phyloP scores from a whole-genome alignment of 2,329 filamentous ascomycete species.

The Ophiostoma sp. region DNA sequence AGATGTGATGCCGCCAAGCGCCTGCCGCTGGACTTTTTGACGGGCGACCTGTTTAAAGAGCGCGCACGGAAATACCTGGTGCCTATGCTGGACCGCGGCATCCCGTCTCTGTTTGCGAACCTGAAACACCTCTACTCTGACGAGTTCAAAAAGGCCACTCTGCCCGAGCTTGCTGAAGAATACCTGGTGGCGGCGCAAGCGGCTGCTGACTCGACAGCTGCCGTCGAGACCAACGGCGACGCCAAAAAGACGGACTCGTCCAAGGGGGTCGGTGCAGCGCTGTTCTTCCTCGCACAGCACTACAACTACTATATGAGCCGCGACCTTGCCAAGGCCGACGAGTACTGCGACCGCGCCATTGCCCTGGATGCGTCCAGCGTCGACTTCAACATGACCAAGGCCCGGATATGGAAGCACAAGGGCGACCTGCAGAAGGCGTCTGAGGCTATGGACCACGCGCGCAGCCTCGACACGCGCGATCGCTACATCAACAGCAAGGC shows the following conservation, averaged over 20 bases:
- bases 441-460: slow-evolving; percentile 81
- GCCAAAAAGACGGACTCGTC: slow-evolving; percentile 40
- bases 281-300: slow-evolving; percentile 94
- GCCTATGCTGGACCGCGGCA: slow-evolving; percentile 82
- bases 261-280: slow-evolving; percentile 69
- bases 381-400: slow-evolving; percentile 92
- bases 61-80: slow-evolving; percentile 75
- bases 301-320: slow-evolving; percentile 90
- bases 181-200: slow-evolving; percentile 53
- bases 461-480: slow-evolving; percentile 80
- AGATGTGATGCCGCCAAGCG: slow-evolving; percentile 79
- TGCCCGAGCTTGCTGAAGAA: slow-evolving; percentile 70
- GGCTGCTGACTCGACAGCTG: slow-evolving; percentile 23
- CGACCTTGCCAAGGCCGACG: slow-evolving; percentile 72
- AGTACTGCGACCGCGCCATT: slow-evolving; percentile 79
- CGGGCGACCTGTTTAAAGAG: slow-evolving; percentile 71
- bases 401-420: slow-evolving; percentile 86
- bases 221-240: slow-evolving; percentile 37
- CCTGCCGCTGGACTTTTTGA: slow-evolving; percentile 82
- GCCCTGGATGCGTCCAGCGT: slow-evolving; percentile 73
- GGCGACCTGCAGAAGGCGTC: slow-evolving; percentile 76
- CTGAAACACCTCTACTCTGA: slow-evolving; percentile 88
- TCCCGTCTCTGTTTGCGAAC: slow-evolving; percentile 94
- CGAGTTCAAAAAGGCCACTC: slow-evolving; percentile 65
- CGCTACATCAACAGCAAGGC: slow-evolving; percentile 98